These are phyloP conservation scores for Termitomyces sp. DNA, from an alignment of 768 basidiomycete genomes.

Conservation along the genomic window DNA sequence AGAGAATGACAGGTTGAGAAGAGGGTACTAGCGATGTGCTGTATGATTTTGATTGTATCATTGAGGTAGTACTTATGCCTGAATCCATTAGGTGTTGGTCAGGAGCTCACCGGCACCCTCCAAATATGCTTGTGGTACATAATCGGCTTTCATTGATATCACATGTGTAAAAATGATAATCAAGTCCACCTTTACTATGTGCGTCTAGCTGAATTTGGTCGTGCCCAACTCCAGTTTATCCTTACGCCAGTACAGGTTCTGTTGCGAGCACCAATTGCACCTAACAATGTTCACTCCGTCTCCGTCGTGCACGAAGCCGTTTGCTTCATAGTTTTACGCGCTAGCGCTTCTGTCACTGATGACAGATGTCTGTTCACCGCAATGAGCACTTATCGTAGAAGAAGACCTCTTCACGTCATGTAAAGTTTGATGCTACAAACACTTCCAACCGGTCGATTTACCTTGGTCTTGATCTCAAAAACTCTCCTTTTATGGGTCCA, in stretches of 20 bases:
- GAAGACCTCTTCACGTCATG: not conserved
- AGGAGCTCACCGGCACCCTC: not conserved
- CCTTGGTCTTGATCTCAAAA: too few species aligned
- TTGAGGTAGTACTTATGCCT: not conserved
- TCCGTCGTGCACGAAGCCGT: not conserved
- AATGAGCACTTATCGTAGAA: not conserved
- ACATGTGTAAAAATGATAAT: not conserved
- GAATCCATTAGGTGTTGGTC: not conserved
- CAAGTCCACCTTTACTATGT: not conserved
- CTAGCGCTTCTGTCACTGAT: not conserved
- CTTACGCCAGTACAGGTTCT: not conserved
- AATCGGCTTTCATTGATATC: not conserved
- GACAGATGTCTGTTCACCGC: not conserved
- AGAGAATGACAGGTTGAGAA: conserved; percentile 61
- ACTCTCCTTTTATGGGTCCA: too few species aligned
- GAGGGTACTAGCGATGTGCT: conserved; percentile 19
- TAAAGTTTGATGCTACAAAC: not conserved
- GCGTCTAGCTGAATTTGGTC: not conserved
- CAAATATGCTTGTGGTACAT: not conserved
- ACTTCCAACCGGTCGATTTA: not conserved
- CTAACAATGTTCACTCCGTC: not conserved
- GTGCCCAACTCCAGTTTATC: not conserved
- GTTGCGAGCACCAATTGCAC: not conserved
- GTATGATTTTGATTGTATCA: not conserved
- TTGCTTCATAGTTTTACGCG: not conserved